Evolutionary conservation across 2,329 filamentous ascomycete species (phyloP), one percentile per base, ranked within the genome.

Genomic region (Salinomyces thailandicus): DNA sequence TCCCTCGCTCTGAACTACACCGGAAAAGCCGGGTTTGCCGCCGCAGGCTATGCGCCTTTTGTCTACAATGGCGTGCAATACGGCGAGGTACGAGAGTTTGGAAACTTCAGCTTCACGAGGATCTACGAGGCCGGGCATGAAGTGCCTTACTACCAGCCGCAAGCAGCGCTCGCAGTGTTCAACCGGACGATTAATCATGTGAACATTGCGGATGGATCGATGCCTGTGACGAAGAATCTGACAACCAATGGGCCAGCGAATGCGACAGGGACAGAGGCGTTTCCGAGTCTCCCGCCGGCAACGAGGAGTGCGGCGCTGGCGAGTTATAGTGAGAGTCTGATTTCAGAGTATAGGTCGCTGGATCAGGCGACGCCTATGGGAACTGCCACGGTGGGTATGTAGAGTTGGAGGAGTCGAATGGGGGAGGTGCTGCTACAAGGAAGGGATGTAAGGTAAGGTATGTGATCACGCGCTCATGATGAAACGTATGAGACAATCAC

Each of bases 81-180:
- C 39, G 61, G 63, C 36, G 61, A 61, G 34, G 59, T 62, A 22
- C 24, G 39, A 6, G 34, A 45, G 33, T 45, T 42, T 19, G 39
- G 42, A 18, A 35, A 43, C 36, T 44, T 49, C 38, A 35, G 26
- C 13, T 49, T 47, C 37, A 49, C 53, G 9, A 41, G 52, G 20
- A 42, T 54, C 18, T 54, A 53, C 41, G 58, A 64, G 33, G 44
- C 61, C 4, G 61, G 62, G 3, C 62, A 65, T 32, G 55, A 59
- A 36, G 60, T 43, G 7, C 40, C 40, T 5, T 42, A 41, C 33
- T 40, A 45, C 36, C 37, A 39, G 30, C 44, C 58, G 12, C 36
- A 54, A 13, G 61, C 54, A 6, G 42, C 56, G 0, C 42, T 62
- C 13, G 57, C 53, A 5, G 15, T 49, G 22, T 49, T 49, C 43